These are phyloP conservation scores for Paraphoma chrysanthemicola DNA, from an alignment of 2,329 filamentous ascomycete species.

Conservation along the genomic window DNA sequence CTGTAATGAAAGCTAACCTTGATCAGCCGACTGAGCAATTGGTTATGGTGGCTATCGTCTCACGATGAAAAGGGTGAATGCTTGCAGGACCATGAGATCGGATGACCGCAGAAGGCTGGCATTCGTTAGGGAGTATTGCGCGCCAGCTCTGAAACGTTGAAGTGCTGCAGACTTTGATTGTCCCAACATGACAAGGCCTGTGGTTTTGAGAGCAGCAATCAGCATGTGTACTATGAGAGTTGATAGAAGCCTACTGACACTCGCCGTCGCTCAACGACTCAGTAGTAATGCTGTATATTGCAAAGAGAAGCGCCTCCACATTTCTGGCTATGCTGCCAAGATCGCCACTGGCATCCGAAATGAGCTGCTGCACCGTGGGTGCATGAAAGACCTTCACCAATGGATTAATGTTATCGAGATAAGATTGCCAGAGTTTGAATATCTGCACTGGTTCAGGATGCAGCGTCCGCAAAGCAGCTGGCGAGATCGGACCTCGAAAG, in stretches of 20 bases:
- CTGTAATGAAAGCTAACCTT: constrained; percentile 51
- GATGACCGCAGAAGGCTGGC: constrained; percentile 71
- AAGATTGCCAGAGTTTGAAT: constrained; percentile 76
- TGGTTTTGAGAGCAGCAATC: too few relatives aligned
- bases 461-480: constrained; percentile 40
- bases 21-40: neutral
- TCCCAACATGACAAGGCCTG: neutral
- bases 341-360: constrained; percentile 68
- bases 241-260: constrained; percentile 60
- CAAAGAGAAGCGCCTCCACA: constrained; percentile 59
- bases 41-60: constrained; percentile 17
- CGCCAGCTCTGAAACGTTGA: constrained; percentile 62
- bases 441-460: constrained; percentile 72
- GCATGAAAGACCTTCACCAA: constrained; percentile 76
- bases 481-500: constrained; percentile 21
- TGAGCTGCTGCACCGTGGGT: constrained; percentile 69
- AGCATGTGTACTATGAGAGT: constrained; percentile 24
- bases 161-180: constrained; percentile 58
- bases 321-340: constrained; percentile 63
- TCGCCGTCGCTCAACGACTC: constrained; percentile 64
- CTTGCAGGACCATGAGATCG: constrained; percentile 71
- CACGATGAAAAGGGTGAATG: constrained; percentile 71
- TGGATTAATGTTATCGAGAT: constrained; percentile 76
- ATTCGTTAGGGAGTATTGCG: constrained; percentile 71
- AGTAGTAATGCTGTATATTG: constrained; percentile 37